Percentiles rank a stretch among this genome's conserved stretches.
phyloP scores from a whole-genome alignment of 352 stramenopile genomes.

The Plasmopara muralis region DNA sequence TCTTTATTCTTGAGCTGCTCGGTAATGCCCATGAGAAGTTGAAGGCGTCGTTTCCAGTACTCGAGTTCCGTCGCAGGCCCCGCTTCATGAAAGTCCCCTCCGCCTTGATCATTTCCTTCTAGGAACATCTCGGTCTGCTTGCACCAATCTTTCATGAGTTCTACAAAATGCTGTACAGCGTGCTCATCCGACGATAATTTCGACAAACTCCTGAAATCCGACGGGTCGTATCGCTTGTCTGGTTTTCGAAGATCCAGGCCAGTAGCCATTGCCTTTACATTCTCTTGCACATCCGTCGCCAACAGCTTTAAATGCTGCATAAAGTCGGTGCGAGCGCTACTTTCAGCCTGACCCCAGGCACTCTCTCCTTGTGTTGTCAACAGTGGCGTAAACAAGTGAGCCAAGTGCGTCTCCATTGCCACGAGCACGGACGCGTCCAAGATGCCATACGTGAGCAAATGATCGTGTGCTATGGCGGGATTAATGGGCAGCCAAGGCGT shows the following conservation, averaged over 20 bases:
- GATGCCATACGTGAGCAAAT: constrained; percentile 62
- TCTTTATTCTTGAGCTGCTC: constrained; percentile 87
- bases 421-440: constrained; percentile 62
- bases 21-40: constrained; percentile 82
- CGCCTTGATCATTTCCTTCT: constrained; percentile 71
- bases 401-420: constrained; percentile 64
- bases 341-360: constrained; percentile 66
- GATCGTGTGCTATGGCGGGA: constrained; percentile 61
- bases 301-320: constrained; percentile 77
- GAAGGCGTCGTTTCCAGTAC: constrained; percentile 81
- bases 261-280: constrained; percentile 84
- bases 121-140: constrained; percentile 82
- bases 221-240: constrained; percentile 72
- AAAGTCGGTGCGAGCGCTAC: constrained; percentile 74
- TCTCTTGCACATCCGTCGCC: constrained; percentile 81
- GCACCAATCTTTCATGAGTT: constrained; percentile 87
- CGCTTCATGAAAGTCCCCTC: constrained; percentile 77
- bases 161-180: constrained; percentile 76
- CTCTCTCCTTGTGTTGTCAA: constrained; percentile 23
- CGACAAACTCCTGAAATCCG: constrained; percentile 60
- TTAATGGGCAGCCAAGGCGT: constrained; percentile 30
- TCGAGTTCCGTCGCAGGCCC: constrained; percentile 79
- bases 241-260: constrained; percentile 85
- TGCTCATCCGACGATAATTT: constrained; percentile 60
- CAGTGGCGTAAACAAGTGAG: constrained; percentile 65